phyloP scores from a whole-genome alignment of 2,329 filamentous ascomycete genomes.

The Cadophora malorum region DNA sequence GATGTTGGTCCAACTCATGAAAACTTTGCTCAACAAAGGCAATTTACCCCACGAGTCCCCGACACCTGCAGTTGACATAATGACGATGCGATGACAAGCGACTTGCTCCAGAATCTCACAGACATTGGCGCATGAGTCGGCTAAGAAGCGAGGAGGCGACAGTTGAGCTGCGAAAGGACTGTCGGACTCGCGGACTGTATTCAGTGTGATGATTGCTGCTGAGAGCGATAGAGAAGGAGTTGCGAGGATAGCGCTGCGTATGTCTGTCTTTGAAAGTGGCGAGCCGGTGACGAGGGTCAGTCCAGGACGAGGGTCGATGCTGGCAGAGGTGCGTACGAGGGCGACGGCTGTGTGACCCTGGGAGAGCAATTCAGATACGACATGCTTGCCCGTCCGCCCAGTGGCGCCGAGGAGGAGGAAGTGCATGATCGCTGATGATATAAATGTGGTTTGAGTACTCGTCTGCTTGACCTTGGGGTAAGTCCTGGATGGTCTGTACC shows the following conservation, averaged over 20 bases:
- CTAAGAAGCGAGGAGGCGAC: conserved; percentile 49
- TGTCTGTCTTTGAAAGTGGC: conserved; percentile 47
- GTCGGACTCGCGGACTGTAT: conserved; percentile 50
- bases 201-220: conserved; percentile 50
- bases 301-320: conserved; percentile 40
- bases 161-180: conserved; percentile 50
- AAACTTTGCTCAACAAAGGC: conserved; percentile 46
- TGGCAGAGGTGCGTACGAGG: conserved; percentile 47
- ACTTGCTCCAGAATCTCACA: conserved; percentile 46
- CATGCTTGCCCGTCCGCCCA: conserved; percentile 52
- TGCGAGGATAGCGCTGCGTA: conserved; percentile 42
- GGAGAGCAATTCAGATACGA: conserved; percentile 49
- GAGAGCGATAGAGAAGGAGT: conserved; percentile 37
- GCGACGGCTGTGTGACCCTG: conserved; percentile 50
- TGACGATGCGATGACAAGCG: conserved; percentile 46
- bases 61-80: conserved; percentile 51
- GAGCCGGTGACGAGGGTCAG: conserved; percentile 47
- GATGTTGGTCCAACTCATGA: conserved; percentile 50
- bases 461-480: conserved; percentile 22
- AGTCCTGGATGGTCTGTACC: neutral
- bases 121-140: conserved; percentile 48
- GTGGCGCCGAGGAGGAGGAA: conserved; percentile 53
- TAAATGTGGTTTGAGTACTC: conserved; percentile 32
- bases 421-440: conserved; percentile 44
- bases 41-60: conserved; percentile 49